These are phyloP conservation scores for Corchorus olitorius DNA, from an alignment of 345 rosid genomes.

Conservation along the genomic window DNA sequence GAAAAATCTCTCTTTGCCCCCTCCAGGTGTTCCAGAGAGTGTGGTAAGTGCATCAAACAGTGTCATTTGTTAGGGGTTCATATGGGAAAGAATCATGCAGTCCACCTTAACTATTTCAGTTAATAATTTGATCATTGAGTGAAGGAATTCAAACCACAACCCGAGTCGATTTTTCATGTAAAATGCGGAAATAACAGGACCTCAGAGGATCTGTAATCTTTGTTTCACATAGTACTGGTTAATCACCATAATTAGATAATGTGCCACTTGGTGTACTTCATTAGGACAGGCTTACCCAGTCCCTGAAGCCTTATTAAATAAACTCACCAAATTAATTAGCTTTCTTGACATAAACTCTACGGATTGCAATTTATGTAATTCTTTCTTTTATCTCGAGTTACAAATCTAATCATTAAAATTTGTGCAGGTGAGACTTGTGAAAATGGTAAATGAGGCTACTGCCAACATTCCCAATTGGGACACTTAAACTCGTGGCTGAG, in stretches of 20 bases:
- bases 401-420: background rate
- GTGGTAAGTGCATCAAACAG: conserved; percentile 48
- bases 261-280: background rate
- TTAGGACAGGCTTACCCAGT: background rate
- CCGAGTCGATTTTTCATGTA: background rate
- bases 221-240: background rate
- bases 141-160: background rate
- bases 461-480: conserved; percentile 76
- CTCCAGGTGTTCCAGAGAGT: conserved; percentile 80
- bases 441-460: conserved; percentile 71
- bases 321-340: background rate
- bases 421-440: conserved; percentile 64
- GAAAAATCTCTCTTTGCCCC: conserved; percentile 70
- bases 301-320: background rate
- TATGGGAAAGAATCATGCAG: background rate
- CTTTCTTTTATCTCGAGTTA: background rate
- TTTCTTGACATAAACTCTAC: background rate
- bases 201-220: background rate
- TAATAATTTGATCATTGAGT: conserved; percentile 11
- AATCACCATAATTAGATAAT: background rate
- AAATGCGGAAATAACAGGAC: background rate
- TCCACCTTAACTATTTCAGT: background rate
- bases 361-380: background rate
- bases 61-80: background rate
- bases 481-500: conserved; percentile 30